Evolutionary conservation across 2,329 filamentous ascomycete genomes (phyloP).

Genomic region (Ilyonectria mors-panacis): DNA sequence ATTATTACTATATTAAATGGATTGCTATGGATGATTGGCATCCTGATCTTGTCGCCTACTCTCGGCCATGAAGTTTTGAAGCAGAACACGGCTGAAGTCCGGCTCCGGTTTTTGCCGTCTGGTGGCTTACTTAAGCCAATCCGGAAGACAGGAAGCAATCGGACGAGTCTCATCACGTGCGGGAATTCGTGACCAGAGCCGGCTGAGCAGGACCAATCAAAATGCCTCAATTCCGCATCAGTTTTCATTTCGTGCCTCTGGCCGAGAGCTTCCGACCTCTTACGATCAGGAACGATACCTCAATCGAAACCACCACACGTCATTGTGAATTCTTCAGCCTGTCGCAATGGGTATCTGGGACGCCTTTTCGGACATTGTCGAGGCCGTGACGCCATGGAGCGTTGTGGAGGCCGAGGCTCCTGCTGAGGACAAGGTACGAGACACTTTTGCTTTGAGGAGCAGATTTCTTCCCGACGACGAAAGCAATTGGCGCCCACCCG

Average conservation of each 20-base stretch:
- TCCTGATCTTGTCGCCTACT: not conserved
- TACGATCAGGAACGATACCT: conserved; percentile 54
- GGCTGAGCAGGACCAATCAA: conserved; percentile 60
- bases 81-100: conserved; percentile 33
- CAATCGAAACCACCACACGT: conserved; percentile 57
- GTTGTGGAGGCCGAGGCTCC: conserved; percentile 77
- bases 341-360: conserved; percentile 78
- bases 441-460: conserved; percentile 27
- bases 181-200: conserved; percentile 33
- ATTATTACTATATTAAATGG: not conserved
- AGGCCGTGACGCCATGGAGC: conserved; percentile 76
- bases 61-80: conserved; percentile 7
- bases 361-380: conserved; percentile 73
- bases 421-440: conserved; percentile 73
- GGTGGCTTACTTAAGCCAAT: conserved; percentile 17
- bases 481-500: conserved; percentile 35
- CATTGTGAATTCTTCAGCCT: conserved; percentile 57
- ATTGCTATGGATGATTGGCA: not conserved
- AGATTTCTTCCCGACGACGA: conserved; percentile 37
- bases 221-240: conserved; percentile 65
- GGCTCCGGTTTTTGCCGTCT: not conserved
- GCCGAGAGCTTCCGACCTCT: conserved; percentile 61
- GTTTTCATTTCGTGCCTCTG: conserved; percentile 58
- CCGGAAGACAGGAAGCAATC: conserved; percentile 31
- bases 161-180: conserved; percentile 44